Evolutionary conservation across 2,329 filamentous ascomycete species (phyloP).

Genomic region (Trichophyton schoenleinii): DNA sequence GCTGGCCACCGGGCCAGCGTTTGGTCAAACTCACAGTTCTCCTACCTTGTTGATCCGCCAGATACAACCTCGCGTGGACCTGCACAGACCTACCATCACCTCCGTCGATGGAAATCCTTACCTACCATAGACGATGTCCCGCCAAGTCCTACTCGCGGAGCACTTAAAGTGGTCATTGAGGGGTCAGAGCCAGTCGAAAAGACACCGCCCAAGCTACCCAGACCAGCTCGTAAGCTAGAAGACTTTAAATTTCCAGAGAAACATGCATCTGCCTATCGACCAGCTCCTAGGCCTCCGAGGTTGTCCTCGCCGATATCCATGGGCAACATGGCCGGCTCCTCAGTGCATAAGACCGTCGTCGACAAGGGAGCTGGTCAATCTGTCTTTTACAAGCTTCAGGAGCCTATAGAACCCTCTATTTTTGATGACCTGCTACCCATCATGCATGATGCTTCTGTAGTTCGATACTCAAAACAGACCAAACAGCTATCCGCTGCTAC

Average conservation of each 20-base stretch:
- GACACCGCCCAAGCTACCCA: constrained; percentile 56
- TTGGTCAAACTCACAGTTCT: constrained; percentile 32
- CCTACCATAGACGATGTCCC: constrained; percentile 57
- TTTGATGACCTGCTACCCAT: constrained; percentile 72
- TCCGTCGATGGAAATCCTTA: constrained; percentile 55
- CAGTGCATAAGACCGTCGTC: not conserved
- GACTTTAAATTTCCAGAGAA: constrained; percentile 65
- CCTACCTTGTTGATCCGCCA: constrained; percentile 30
- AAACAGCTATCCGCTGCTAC: constrained; percentile 79
- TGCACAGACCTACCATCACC: not conserved
- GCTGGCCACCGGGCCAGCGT: constrained; percentile 24
- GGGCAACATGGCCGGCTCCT: not conserved
- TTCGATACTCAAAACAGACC: constrained; percentile 61
- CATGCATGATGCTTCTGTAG: constrained; percentile 68
- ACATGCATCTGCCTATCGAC: constrained; percentile 62
- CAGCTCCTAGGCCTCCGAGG: not conserved
- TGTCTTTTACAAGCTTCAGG: constrained; percentile 40
- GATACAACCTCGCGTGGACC: constrained; percentile 20
- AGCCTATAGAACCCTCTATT: constrained; percentile 51
- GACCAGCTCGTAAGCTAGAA: constrained; percentile 74
- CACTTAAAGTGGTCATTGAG: constrained; percentile 70
- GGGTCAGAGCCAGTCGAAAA: constrained; percentile 55
- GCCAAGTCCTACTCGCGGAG: constrained; percentile 40
- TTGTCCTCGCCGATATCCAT: constrained; percentile 34
- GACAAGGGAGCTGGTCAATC: not conserved